Evolutionary conservation across 2,329 filamentous ascomycete genomes (phyloP), one percentile per base, ranked within the genome.

Genomic region (Fusarium sp.): DNA sequence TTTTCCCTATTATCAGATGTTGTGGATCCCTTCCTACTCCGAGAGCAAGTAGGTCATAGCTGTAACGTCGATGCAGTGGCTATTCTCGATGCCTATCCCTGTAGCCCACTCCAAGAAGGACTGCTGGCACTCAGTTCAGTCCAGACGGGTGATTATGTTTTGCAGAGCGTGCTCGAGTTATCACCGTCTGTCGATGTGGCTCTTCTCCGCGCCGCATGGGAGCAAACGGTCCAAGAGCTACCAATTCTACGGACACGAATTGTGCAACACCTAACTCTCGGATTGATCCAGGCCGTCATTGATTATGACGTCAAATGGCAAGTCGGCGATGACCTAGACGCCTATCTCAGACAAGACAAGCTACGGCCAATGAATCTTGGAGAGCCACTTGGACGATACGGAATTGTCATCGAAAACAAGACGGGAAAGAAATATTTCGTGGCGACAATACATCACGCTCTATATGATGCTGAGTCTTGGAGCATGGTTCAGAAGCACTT

Each of bases 161-260:
- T 67, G 13, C 54, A 57, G 23, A 57, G 42, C 10, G 54, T 57
- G 11, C 17, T 57, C 3, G 42, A 57, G 15, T 2, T 57, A 2
- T 32, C 32, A 6, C 20, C 14, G 2, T 38, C 40, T 3, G 26
- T 37, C 5, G 23, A 46, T 14, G 33, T 20, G 7, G 15, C 13
- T 38, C 30, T 9, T 11, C 18, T 57, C 15, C 40, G 32, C 5
- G 5, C 23, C 10, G 42, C 23, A 32, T 57, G 54, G 54, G 54
- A 57, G 45, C 70, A 56, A 4, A 58, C 66, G 1, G 38, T 60
- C 13, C 32, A 44, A 1, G 6, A 37, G 6, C 49, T 45, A 4
- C 49, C 71, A 2, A 84, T 86, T 37, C 75, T 86, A 14, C 80
- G 85, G 6, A 84, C 85, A 0, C 80, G 84, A 40, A 83, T 87